These are phyloP conservation scores for Aegle marmelos DNA, from an alignment of 345 rosid genomes.

Conservation along the genomic window DNA sequence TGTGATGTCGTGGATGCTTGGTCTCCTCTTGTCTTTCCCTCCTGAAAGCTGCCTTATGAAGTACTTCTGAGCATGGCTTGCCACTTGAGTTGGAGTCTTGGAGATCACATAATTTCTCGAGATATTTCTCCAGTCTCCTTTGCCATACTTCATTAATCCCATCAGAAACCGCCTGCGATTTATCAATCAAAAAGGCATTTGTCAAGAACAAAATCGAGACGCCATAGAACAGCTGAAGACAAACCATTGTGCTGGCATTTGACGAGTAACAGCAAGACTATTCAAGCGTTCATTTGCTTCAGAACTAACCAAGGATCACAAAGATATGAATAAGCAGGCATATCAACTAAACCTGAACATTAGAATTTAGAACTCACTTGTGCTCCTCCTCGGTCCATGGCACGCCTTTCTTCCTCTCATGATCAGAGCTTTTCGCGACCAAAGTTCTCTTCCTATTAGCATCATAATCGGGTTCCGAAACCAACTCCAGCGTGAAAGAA, in stretches of 20 bases:
- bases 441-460: conserved; percentile 48
- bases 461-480: conserved; percentile 31
- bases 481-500: conserved; percentile 38
- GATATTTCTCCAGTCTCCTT: conserved; percentile 99
- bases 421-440: conserved; percentile 48
- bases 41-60: conserved; percentile 84
- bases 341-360: neutral
- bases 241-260: neutral
- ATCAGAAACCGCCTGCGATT: conserved; percentile 62
- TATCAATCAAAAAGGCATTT: conserved; percentile 18
- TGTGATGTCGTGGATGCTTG: conserved; percentile 94
- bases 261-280: no score
- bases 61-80: conserved; percentile 98
- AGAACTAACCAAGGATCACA: no score
- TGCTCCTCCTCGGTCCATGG: conserved; percentile 99
- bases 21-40: conserved; percentile 81
- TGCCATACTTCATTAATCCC: conserved; percentile 86
- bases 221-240: neutral
- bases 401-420: conserved; percentile 88
- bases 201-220: conserved; percentile 1
- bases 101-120: conserved; percentile 78
- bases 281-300: no score
- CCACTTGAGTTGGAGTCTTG: conserved; percentile 96
- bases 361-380: conserved; percentile 42
- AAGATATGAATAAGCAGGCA: no score